Evolutionary conservation across 495 filamentous ascomycete species (phyloP).

Genomic region (Hyphodiscus hymeniophilus): DNA sequence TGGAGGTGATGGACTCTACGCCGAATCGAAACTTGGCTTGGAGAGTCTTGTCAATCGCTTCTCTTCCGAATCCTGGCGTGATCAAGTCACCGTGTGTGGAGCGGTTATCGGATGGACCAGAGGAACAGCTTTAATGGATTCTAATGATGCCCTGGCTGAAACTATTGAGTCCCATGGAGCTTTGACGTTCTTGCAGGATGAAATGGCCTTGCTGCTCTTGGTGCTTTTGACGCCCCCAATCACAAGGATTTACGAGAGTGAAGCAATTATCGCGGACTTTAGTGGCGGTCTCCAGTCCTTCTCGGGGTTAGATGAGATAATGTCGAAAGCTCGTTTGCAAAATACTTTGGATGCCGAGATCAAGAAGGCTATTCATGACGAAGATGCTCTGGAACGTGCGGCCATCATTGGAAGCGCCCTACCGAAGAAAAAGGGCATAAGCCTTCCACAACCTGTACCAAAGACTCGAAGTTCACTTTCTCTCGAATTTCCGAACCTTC

Average conservation of each 20-base stretch:
- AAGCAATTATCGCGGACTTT: slow-evolving; percentile 90
- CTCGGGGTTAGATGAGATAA: slow-evolving; percentile 78
- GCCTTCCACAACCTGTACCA: too few species aligned
- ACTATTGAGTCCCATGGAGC: slow-evolving; percentile 91
- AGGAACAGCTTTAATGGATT: slow-evolving; percentile 92
- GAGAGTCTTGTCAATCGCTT: slow-evolving; percentile 96
- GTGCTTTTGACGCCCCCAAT: slow-evolving; percentile 88
- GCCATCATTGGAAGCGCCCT: too few species aligned
- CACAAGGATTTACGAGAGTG: slow-evolving; percentile 82
- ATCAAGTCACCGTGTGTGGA: slow-evolving; percentile 94
- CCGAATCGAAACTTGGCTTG: slow-evolving; percentile 90
- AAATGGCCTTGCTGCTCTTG: slow-evolving; percentile 97
- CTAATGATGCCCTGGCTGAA: slow-evolving; percentile 93
- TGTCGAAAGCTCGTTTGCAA: slow-evolving; percentile 77
- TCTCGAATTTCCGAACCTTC: slow-evolving; percentile 80
- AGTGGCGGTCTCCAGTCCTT: slow-evolving; percentile 94
- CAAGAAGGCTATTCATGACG: background rate
- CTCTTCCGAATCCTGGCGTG: slow-evolving; percentile 92
- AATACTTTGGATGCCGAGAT: slow-evolving; percentile 16
- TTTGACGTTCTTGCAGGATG: slow-evolving; percentile 93
- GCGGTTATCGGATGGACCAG: slow-evolving; percentile 98
- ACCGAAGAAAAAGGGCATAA: too few species aligned
- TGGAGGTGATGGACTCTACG: slow-evolving; percentile 93
- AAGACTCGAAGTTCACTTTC: too few species aligned
- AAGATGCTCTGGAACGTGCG: slow-evolving; percentile 51